Evolutionary conservation across 2,329 filamentous ascomycete genomes (phyloP), one percentile per base, ranked within the genome.

Genomic region (Endocalyx cinctus): DNA sequence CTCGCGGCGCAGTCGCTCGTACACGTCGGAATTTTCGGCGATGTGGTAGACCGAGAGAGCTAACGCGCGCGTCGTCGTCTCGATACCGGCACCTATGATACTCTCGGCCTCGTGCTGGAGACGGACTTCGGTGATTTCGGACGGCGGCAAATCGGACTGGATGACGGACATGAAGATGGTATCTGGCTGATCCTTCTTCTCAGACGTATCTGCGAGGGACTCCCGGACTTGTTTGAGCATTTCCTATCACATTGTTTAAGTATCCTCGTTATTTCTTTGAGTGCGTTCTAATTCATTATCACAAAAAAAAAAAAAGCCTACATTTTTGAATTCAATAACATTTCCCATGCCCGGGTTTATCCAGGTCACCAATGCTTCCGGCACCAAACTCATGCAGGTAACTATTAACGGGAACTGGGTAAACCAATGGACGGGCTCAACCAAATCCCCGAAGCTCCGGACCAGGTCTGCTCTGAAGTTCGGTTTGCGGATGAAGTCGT

Each of bases 11-110:
- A 46, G 31, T 15, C 29, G 29, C 17, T 22, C 12, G 11, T 32
- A 16, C 7, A 40, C 25, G 3, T 10, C 12, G 2, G 36, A 39
- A 23, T 41, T 37, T 10, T 20, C 15, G 5, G 41, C 20, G 17
- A 41, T 17, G 17, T 43, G 33, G 18, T 27, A 43, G 6, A 17
- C 29, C 16, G 31, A 27, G 6, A 35, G 27, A 2, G 20, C 27
- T 8, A 40, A 19, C 5, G 30, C 18, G 34, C 37, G 36, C 7
- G 42, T 46, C 7, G 51, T 50, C 1, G 52, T 58, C 17, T 54
- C 51, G 11, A 46, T 44, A 12, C 54, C 55, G 15, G 33, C 42
- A 4, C 33, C 38, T 8, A 36, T 22, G 4, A 41, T 17, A 16
- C 25, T 22, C 10, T 35, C 22, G 10, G 46, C 44, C 32, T 48